Percentiles rank a stretch among this genome's conserved stretches.
These are phyloP conservation scores for Sicyos baderoa DNA, from an alignment of 306 rosid genomes.

Conservation along the genomic window DNA sequence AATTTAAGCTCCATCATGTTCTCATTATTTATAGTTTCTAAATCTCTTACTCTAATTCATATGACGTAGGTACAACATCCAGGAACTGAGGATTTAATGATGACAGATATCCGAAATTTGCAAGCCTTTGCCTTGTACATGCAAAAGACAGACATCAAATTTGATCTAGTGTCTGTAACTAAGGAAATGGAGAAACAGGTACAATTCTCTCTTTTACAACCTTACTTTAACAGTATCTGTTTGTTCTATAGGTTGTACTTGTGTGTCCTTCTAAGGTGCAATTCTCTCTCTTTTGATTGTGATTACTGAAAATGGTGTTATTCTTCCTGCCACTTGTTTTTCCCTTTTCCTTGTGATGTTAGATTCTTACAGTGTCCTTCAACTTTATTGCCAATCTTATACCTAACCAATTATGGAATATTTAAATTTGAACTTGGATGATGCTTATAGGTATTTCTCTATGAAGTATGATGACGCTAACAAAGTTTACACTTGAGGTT, in stretches of 20 bases:
- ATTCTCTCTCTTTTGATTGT: slow-evolving; percentile 8
- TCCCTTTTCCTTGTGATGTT: background rate
- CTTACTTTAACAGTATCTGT: too few relatives aligned
- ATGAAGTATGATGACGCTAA: background rate
- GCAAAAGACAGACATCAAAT: slow-evolving; percentile 89
- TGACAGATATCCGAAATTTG: slow-evolving; percentile 88
- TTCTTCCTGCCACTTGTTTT: background rate
- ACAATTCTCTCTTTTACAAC: slow-evolving; percentile 11
- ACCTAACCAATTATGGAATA: background rate
- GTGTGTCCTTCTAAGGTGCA: too few relatives aligned
- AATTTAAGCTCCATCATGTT: slow-evolving; percentile 15
- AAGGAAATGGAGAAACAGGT: slow-evolving; percentile 98
- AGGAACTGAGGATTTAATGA: slow-evolving; percentile 93
- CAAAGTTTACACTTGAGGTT: background rate
- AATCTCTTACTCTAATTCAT: slow-evolving; percentile 15
- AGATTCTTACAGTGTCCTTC: background rate
- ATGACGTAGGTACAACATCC: slow-evolving; percentile 87
- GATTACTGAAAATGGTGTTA: background rate
- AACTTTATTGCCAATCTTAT: background rate
- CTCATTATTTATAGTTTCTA: slow-evolving; percentile 15
- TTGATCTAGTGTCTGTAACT: slow-evolving; percentile 81
- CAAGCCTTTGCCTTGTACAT: slow-evolving; percentile 86
- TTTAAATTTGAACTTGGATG: background rate
- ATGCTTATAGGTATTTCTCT: background rate
- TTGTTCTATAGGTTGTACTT: too few relatives aligned